These are phyloP conservation scores for Candida ovalis DNA, from an alignment of 805 yeast genomes.

Conservation along the genomic window DNA sequence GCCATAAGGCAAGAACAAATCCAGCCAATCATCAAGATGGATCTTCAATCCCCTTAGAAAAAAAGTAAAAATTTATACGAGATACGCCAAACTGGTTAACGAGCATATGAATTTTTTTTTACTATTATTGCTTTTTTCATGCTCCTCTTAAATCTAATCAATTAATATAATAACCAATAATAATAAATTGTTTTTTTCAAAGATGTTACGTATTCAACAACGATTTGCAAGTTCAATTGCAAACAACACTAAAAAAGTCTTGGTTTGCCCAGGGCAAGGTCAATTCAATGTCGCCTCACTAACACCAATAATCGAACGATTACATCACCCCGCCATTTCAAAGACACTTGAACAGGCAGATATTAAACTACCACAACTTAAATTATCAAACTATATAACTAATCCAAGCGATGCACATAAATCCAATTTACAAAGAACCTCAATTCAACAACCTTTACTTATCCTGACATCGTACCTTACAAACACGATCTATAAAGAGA, in stretches of 20 bases:
- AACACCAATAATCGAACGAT: background rate
- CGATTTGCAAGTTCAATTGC: background rate
- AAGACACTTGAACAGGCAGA: background rate
- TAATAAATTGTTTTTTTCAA: too few species aligned
- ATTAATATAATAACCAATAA: too few species aligned
- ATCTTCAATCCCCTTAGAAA: too few species aligned
- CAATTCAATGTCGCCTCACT: background rate
- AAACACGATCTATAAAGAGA: constrained; percentile 12
- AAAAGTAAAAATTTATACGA: too few species aligned
- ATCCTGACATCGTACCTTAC: constrained; percentile 25
- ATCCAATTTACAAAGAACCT: constrained; percentile 20
- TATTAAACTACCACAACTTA: background rate
- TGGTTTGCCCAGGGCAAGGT: constrained; percentile 2
- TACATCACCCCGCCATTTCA: background rate
- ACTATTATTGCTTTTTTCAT: too few species aligned
- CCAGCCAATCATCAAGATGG: too few species aligned
- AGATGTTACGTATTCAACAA: background rate
- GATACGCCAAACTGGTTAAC: too few species aligned
- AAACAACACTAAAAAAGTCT: background rate
- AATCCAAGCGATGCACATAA: background rate
- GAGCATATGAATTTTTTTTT: too few species aligned
- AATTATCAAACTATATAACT: background rate
- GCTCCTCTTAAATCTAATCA: background rate
- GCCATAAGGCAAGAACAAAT: too few species aligned
- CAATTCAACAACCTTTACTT: constrained; percentile 32